A percentile compares a stretch with the other conserved stretches of the same genome.
Evolutionary conservation across 306 rosid genomes (phyloP).

Genomic region (Hippophae rhamnoides): DNA sequence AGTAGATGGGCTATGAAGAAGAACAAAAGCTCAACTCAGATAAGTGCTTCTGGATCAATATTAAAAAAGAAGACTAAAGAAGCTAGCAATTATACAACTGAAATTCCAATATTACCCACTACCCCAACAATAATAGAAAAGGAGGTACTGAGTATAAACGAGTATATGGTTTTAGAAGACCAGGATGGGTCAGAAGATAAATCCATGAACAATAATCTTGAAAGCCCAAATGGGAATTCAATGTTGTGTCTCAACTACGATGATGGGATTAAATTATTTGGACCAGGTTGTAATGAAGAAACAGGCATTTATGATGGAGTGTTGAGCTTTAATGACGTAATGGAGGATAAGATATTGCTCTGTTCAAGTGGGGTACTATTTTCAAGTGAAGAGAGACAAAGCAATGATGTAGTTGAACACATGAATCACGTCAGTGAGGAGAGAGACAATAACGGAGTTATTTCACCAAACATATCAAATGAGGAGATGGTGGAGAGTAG

Average conservation of each 20-base stretch:
- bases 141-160: slow-evolving; percentile 1
- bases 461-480: neutral
- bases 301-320: slow-evolving; percentile 19
- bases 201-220: too few relatives aligned
- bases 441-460: slow-evolving; percentile 2
- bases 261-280: neutral
- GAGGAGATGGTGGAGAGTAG: slow-evolving; percentile 13
- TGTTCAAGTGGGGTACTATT: slow-evolving; percentile 23
- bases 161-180: neutral
- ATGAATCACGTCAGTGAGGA: neutral
- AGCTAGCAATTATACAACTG: neutral
- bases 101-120: slow-evolving; percentile 14
- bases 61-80: neutral
- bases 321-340: slow-evolving; percentile 20
- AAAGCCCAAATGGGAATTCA: too few relatives aligned
- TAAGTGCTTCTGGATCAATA: neutral
- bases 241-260: slow-evolving; percentile 1
- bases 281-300: slow-evolving; percentile 7
- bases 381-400: slow-evolving; percentile 33
- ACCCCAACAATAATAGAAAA: slow-evolving; percentile 21
- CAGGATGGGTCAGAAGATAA: too few relatives aligned
- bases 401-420: neutral
- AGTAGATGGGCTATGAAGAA: slow-evolving; percentile 46
- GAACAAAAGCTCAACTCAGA: slow-evolving; percentile 11
- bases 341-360: slow-evolving; percentile 15